phyloP scores from a whole-genome alignment of 495 filamentous ascomycete species.

The Neurospora tetraspora region DNA sequence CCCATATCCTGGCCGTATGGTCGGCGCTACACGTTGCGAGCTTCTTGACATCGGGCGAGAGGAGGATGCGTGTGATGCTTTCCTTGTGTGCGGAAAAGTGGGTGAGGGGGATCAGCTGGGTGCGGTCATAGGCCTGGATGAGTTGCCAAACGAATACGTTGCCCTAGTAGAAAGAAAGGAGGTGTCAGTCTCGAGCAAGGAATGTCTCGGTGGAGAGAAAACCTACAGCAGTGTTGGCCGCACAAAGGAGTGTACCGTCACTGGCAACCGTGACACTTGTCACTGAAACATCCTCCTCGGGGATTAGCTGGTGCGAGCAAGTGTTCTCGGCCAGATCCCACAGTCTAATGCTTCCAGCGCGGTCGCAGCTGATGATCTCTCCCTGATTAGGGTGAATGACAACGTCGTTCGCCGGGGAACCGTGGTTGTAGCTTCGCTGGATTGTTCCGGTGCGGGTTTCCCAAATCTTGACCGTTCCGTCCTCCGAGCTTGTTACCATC shows the following conservation, averaged over 20 bases:
- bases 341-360: constrained; percentile 82
- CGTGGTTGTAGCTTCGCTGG: constrained; percentile 87
- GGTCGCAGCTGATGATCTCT: constrained; percentile 92
- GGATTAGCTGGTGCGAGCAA: constrained; percentile 92
- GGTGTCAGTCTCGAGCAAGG: not conserved
- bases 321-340: constrained; percentile 97
- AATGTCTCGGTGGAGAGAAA: not conserved
- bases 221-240: constrained; percentile 81
- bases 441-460: constrained; percentile 81
- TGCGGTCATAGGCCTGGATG: constrained; percentile 70
- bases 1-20: constrained; percentile 97
- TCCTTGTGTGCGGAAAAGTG: constrained; percentile 88
- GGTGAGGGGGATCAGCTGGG: constrained; percentile 80
- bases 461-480: constrained; percentile 98
- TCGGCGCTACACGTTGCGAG: constrained; percentile 95
- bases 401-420: constrained; percentile 81
- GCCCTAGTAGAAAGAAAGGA: constrained; percentile 44
- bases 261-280: constrained; percentile 91
- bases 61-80: constrained; percentile 89
- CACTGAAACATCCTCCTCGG: constrained; percentile 88
- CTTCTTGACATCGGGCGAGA: constrained; percentile 95
- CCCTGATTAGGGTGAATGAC: constrained; percentile 98
- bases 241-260: constrained; percentile 88
- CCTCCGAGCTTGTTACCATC: constrained; percentile 99
- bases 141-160: constrained; percentile 97